Evolutionary conservation across 2,329 filamentous ascomycete genomes (phyloP).

Genomic region (Arthrobotrys pseudoclavata): DNA sequence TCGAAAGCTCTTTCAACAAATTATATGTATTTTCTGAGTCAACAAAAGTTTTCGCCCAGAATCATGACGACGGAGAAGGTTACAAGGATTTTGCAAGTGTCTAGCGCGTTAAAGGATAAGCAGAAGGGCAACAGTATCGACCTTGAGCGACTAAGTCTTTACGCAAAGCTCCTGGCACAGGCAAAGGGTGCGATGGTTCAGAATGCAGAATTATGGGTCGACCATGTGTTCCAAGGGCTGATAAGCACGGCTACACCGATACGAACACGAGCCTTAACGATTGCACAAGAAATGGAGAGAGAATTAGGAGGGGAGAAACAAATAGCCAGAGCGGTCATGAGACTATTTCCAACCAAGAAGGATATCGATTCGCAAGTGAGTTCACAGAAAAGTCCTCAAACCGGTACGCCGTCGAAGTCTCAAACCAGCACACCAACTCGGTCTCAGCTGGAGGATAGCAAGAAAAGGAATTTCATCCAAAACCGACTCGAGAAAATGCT

Average conservation of each 20-base stretch:
- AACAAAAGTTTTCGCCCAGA: slow-evolving; percentile 81
- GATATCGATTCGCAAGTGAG: slow-evolving; percentile 63
- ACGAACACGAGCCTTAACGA: slow-evolving; percentile 78
- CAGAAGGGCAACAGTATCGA: slow-evolving; percentile 85
- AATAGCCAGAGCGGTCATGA: slow-evolving; percentile 74
- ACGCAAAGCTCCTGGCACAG: slow-evolving; percentile 81
- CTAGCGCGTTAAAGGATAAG: slow-evolving; percentile 80
- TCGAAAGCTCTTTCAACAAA: slow-evolving; percentile 84
- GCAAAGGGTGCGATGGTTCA: slow-evolving; percentile 77
- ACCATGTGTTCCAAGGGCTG: slow-evolving; percentile 84
- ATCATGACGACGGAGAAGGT: slow-evolving; percentile 80
- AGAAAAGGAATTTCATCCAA: slow-evolving; percentile 35
- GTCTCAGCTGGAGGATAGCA: slow-evolving; percentile 65
- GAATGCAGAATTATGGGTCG: slow-evolving; percentile 81
- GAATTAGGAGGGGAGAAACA: slow-evolving; percentile 77
- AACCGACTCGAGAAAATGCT: slow-evolving; percentile 78
- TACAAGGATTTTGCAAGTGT: slow-evolving; percentile 76
- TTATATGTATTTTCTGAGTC: slow-evolving; percentile 82
- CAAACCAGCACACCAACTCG: slow-evolving; percentile 63
- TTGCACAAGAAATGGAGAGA: slow-evolving; percentile 79
- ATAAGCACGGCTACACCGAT: slow-evolving; percentile 83
- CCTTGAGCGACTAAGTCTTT: slow-evolving; percentile 81
- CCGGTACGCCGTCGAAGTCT: neutral
- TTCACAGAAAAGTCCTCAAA: neutral
- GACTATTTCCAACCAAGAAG: slow-evolving; percentile 69